Conservation (phyloP, 371 early-diverging fungal species). For the Apophysomyces ossiformis region DNA sequence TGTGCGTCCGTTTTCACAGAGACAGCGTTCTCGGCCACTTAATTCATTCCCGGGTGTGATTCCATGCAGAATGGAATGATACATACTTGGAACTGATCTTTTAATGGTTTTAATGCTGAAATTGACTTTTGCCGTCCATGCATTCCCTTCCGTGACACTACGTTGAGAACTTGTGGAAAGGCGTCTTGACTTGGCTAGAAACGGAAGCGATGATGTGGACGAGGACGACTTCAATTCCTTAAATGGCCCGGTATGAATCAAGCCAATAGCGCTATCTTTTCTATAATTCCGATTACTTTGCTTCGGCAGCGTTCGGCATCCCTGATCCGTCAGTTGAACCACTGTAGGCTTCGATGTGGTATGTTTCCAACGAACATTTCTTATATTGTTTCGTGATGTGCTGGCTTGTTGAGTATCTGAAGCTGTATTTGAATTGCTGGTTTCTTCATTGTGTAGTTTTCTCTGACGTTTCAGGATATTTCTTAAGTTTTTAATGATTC, state of each 20-base stretch:
- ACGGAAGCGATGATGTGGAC: slow-evolving; percentile 25
- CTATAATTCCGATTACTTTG: slow-evolving; percentile 10
- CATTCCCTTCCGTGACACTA: slow-evolving; percentile 21
- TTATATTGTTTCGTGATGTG: background rate
- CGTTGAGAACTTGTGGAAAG: slow-evolving; percentile 30
- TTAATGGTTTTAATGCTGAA: slow-evolving; percentile 39
- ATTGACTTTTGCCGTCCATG: slow-evolving; percentile 43
- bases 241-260: slow-evolving; percentile 14
- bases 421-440: background rate
- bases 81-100: slow-evolving; percentile 37
- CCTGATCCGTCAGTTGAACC: slow-evolving; percentile 4
- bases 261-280: slow-evolving; percentile 45
- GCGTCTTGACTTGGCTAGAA: slow-evolving; percentile 28
- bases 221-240: slow-evolving; percentile 24
- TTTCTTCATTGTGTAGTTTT: slow-evolving; percentile 23
- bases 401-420: background rate
- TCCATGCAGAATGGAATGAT: slow-evolving; percentile 28
- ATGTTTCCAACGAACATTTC: background rate
- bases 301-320: slow-evolving; percentile 2
- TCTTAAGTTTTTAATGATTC: slow-evolving; percentile 45
- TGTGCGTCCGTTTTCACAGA: background rate
- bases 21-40: background rate
- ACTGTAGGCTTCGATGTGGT: background rate
- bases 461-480: slow-evolving; percentile 49
- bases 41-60: slow-evolving; percentile 10